These are phyloP conservation scores for Draba incana DNA, from an alignment of 345 rosid species.

Conservation along the genomic window DNA sequence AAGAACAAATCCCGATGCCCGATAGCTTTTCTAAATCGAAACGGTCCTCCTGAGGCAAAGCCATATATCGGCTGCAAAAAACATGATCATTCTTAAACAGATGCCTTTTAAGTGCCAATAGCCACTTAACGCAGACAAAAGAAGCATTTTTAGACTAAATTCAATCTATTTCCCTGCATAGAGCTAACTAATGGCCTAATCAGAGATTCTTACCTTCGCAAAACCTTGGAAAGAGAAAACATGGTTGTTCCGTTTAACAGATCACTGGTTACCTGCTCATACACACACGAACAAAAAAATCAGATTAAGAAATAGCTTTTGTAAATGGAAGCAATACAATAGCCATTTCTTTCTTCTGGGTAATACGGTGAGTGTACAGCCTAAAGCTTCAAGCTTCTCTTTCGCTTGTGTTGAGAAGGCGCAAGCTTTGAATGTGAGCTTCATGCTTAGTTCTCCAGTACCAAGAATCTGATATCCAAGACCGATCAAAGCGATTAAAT, in stretches of 20 bases:
- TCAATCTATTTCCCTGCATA: too few species aligned
- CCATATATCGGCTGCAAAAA: slow-evolving; percentile 81
- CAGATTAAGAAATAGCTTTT: too few species aligned
- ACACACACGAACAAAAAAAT: too few species aligned
- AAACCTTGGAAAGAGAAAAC: too few species aligned
- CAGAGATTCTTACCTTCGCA: too few species aligned
- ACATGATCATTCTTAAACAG: slow-evolving; percentile 35
- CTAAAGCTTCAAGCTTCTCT: slow-evolving; percentile 82
- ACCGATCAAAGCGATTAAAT: not conserved
- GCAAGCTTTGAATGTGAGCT: slow-evolving; percentile 79
- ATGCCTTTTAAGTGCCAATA: not conserved
- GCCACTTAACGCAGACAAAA: too few species aligned
- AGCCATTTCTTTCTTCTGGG: slow-evolving; percentile 65
- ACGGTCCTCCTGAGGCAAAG: slow-evolving; percentile 71
- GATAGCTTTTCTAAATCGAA: slow-evolving; percentile 84
- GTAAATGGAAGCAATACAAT: too few species aligned
- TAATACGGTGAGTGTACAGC: slow-evolving; percentile 72
- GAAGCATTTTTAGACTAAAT: too few species aligned
- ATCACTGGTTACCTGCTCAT: too few species aligned
- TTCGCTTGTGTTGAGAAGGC: slow-evolving; percentile 78
- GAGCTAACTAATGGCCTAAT: too few species aligned
- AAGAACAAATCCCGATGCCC: slow-evolving; percentile 91
- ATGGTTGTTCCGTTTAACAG: too few species aligned
- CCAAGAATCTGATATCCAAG: slow-evolving; percentile 65
- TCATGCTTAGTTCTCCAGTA: slow-evolving; percentile 72